A percentile compares a stretch with the other conserved stretches of the same genome.
Evolutionary conservation across 345 rosid species (phyloP).

Genomic region (Brassica cretica): DNA sequence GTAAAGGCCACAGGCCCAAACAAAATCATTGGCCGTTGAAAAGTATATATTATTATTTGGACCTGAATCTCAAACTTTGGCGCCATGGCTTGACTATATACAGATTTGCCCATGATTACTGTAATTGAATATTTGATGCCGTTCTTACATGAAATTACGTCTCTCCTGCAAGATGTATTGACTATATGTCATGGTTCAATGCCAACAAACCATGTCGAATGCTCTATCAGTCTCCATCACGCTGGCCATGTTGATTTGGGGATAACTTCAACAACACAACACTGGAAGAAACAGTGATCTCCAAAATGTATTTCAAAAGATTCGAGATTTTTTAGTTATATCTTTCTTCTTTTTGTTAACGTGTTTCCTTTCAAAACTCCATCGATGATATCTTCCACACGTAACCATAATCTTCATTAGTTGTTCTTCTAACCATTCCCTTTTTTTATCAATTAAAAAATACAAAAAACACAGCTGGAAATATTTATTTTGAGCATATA

Average conservation of each 20-base stretch:
- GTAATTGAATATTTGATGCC: too few species aligned
- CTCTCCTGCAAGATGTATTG: not conserved
- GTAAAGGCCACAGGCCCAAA: not conserved
- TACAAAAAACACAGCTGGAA: conserved; percentile 12
- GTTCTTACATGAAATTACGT: not conserved
- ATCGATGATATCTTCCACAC: not conserved
- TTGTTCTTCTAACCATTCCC: conserved; percentile 19
- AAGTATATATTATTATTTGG: not conserved
- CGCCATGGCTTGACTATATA: not conserved
- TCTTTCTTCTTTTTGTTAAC: not conserved
- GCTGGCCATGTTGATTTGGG: conserved; percentile 20
- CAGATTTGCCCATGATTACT: too few species aligned
- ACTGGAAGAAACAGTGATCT: not conserved
- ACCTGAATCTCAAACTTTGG: not conserved
- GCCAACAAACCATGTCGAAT: not conserved
- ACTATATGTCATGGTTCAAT: too few species aligned
- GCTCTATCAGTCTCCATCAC: not conserved
- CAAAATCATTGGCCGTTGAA: not conserved
- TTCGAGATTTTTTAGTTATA: not conserved
- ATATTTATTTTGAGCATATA: not conserved
- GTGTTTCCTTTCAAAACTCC: not conserved
- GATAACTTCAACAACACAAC: conserved; percentile 12
- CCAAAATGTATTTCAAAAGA: not conserved
- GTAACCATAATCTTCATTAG: conserved; percentile 8
- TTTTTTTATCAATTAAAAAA: not conserved